Evolutionary conservation across 1,139 yeast genomes (phyloP).

Genomic region (Casaregolazyma lundiana): DNA sequence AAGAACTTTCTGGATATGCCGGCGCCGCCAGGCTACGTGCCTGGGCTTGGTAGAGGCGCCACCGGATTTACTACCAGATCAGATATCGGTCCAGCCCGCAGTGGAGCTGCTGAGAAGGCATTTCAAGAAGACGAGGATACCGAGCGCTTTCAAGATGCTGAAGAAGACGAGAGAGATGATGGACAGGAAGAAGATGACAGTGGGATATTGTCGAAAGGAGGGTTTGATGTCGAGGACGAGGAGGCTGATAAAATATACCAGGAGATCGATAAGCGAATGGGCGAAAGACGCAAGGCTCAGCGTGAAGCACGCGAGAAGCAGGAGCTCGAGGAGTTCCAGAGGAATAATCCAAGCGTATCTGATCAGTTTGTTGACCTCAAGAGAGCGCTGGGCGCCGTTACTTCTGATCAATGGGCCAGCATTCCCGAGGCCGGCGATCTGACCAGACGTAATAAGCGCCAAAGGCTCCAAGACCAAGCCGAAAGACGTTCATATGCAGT

Average conservation of each 20-base stretch:
- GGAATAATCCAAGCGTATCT: conserved; percentile 34
- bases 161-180: conserved; percentile 32
- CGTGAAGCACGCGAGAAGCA: conserved; percentile 33
- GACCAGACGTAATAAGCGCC: conserved; percentile 73
- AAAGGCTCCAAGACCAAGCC: conserved; percentile 46
- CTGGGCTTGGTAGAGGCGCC: conserved; percentile 96
- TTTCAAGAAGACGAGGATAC: conserved; percentile 35
- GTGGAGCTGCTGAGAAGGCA: conserved; percentile 38
- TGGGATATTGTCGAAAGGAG: conserved; percentile 32
- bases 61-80: conserved; percentile 86
- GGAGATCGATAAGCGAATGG: conserved; percentile 56
- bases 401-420: conserved; percentile 71
- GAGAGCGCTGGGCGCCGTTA: conserved; percentile 52
- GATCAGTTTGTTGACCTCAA: conserved; percentile 58
- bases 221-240: conserved; percentile 46
- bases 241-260: conserved; percentile 75
- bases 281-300: conserved; percentile 36
- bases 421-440: conserved; percentile 88
- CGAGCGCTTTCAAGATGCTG: conserved; percentile 38
- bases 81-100: conserved; percentile 54
- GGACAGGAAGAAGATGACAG: conserved; percentile 40
- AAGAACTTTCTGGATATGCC: conserved; percentile 65
- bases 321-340: conserved; percentile 25
- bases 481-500: conserved; percentile 74
- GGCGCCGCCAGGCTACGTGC: conserved; percentile 85